Base-by-base conservation (phyloP, 2,329 filamentous ascomycete species). In the Talaromyces sp. region DNA sequence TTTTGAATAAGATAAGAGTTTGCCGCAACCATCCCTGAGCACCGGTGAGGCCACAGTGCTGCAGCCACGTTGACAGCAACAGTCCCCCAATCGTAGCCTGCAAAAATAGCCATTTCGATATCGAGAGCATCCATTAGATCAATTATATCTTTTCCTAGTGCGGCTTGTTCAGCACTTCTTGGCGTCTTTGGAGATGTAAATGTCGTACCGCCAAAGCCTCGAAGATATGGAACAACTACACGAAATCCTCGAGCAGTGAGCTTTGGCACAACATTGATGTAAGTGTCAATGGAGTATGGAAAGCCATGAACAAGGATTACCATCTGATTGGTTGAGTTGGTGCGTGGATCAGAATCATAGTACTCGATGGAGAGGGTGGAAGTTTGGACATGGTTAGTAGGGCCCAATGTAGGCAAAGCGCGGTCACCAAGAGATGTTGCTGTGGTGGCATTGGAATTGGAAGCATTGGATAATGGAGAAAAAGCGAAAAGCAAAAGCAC, bases 71-170 rank as follows among this genome's bases (percentile, higher is more conserved):
- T 64, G 14, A 63, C 63, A n/a, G 43, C 63, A 1, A 63, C 55
- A 4, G 63, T 61, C 11, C 65, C 66, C 65, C 66, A 68, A 43
- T 68, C 66, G 45, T 63, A 67, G 14, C 66, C 66, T 3, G 63
- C 65, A 30, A 67, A 58, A 5, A 67, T 61, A 8, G 64, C 64
- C 29, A 54, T 62, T 2, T 57, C 47, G 16, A 65, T 64, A 8
- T 55, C n/a, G 0, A 67, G 52, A 7, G 53, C 58, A 44, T 68
- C 63, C 41, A 67, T 55, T 1, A 68, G 56, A 19, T 59, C 61
- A 17, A 69, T 58, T 8, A 69, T 33, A 16, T 68, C 64, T 10
- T 57, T 52, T 2, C 63, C 64, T 8, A 65, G 57, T 0, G 63
- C 64, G 13, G 64, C 64, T 45, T 66, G 66, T 51, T 69, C 56